These are phyloP conservation scores for Claviceps sorghi DNA, from an alignment of 2,329 filamentous ascomycete species.

Conservation along the genomic window DNA sequence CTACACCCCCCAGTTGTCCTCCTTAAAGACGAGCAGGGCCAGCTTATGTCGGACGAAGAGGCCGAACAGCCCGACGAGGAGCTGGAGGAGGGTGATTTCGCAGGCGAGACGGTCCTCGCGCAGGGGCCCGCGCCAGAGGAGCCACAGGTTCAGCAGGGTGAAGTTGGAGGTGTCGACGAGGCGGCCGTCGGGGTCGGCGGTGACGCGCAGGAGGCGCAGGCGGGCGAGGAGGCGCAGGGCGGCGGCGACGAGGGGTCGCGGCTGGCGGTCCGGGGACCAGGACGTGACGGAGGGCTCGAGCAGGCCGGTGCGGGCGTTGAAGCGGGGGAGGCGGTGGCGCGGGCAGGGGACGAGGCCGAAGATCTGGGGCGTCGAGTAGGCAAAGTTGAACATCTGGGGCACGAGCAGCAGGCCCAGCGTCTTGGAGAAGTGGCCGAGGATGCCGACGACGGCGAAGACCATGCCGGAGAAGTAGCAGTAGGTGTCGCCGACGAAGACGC, in stretches of 20 bases:
- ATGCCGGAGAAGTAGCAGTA: conserved; percentile 99
- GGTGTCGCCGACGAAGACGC: conserved; percentile 93
- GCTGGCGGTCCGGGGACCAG: conserved; percentile 54
- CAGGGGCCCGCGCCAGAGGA: conserved; percentile 87
- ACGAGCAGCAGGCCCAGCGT: conserved; percentile 81
- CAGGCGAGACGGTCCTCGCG: conserved; percentile 70
- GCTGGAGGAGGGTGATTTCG: conserved; percentile 70
- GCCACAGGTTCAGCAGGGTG: conserved; percentile 88
- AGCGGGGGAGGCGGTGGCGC: conserved; percentile 76
- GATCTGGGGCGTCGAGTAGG: conserved; percentile 84
- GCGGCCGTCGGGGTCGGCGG: conserved; percentile 49
- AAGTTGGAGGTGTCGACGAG: conserved; percentile 78
- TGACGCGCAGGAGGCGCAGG: conserved; percentile 54
- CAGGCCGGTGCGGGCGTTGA: conserved; percentile 72
- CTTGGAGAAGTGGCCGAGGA: conserved; percentile 95
- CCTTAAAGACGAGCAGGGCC: conserved; percentile 75
- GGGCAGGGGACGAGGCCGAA: conserved; percentile 86
- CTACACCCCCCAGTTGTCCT: conserved; percentile 56
- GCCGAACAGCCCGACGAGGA: conserved; percentile 60
- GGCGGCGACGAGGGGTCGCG: conserved; percentile 46
- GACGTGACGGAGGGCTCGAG: conserved; percentile 75
- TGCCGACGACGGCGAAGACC: conserved; percentile 95
- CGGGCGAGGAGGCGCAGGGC: conserved; percentile 53
- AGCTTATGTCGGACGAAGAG: conserved; percentile 75
- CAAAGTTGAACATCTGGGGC: conserved; percentile 91